phyloP scores from a whole-genome alignment of 2,329 filamentous ascomycete genomes.

The Graphilbum ipis-grandicollis region DNA sequence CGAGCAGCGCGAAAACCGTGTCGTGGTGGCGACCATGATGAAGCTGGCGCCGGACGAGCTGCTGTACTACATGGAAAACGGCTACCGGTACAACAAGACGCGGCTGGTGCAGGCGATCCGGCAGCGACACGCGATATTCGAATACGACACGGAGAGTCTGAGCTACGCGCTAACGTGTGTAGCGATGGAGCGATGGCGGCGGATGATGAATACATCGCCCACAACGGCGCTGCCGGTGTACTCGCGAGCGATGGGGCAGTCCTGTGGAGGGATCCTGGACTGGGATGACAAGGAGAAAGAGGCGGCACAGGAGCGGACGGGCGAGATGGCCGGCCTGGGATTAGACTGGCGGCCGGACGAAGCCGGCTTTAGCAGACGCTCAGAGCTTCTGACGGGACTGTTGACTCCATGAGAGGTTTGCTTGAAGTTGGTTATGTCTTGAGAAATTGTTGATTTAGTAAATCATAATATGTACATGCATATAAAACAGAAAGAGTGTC shows the following conservation, averaged over 20 bases:
- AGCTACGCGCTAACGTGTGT: slow-evolving; percentile 9
- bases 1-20: slow-evolving; percentile 12
- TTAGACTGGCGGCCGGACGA: slow-evolving; percentile 21
- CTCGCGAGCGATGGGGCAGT: slow-evolving; percentile 4
- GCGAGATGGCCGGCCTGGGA: slow-evolving; percentile 12
- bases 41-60: slow-evolving; percentile 33
- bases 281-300: slow-evolving; percentile 20
- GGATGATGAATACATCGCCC: not conserved
- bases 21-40: slow-evolving; percentile 19
- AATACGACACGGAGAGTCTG: slow-evolving; percentile 27
- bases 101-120: slow-evolving; percentile 25
- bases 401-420: not conserved
- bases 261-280: slow-evolving; percentile 22
- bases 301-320: slow-evolving; percentile 6
- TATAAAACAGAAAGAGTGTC: no score
- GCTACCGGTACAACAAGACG: slow-evolving; percentile 25
- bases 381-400: slow-evolving; percentile 8
- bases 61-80: slow-evolving; percentile 29
- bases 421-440: not conserved
- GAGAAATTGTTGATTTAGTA: not conserved
- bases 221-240: slow-evolving; percentile 4
- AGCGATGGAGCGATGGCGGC: slow-evolving; percentile 8
- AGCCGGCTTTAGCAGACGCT: slow-evolving; percentile 12
- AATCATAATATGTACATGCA: not conserved
- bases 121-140: slow-evolving; percentile 22